These are phyloP conservation scores for Penicillium bialowiezense DNA, from an alignment of 495 filamentous ascomycete genomes.

Conservation along the genomic window DNA sequence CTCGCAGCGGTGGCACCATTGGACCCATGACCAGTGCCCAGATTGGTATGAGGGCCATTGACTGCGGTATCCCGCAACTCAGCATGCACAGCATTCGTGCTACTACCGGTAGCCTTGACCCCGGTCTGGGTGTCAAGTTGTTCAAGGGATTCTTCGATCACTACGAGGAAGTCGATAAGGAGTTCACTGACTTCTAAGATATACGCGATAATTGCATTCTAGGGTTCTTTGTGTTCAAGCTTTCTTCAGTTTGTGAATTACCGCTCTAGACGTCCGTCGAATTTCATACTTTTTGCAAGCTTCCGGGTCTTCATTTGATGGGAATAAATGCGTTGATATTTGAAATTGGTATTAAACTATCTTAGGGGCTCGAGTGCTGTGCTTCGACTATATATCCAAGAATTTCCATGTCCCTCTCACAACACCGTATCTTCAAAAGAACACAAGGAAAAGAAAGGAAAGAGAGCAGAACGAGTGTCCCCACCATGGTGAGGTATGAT, in stretches of 20 bases:
- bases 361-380: slow-evolving; percentile 1
- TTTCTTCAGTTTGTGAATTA: too few relatives aligned
- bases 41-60: slow-evolving; percentile 82
- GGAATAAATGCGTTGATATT: too few relatives aligned
- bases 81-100: slow-evolving; percentile 95
- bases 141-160: slow-evolving; percentile 89
- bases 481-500: too few relatives aligned
- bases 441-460: background rate
- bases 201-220: too few relatives aligned
- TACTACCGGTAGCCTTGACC: slow-evolving; percentile 82
- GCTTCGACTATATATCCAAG: slow-evolving; percentile 4
- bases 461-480: background rate
- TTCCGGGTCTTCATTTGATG: too few relatives aligned
- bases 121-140: slow-evolving; percentile 80
- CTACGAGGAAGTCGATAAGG: slow-evolving; percentile 81
- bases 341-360: background rate
- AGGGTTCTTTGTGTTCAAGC: too few relatives aligned
- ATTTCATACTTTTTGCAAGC: too few relatives aligned
- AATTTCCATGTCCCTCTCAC: background rate
- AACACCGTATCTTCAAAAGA: background rate
- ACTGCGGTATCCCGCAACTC: slow-evolving; percentile 88
- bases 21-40: slow-evolving; percentile 81
- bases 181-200: slow-evolving; percentile 63
- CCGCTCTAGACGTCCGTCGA: too few relatives aligned
- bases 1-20: slow-evolving; percentile 85